A percentile compares a stretch with the other conserved stretches of the same genome.
Evolutionary conservation across 192 early-diverging fungal genomes (phyloP).

Genomic region (Coemansia sp.): DNA sequence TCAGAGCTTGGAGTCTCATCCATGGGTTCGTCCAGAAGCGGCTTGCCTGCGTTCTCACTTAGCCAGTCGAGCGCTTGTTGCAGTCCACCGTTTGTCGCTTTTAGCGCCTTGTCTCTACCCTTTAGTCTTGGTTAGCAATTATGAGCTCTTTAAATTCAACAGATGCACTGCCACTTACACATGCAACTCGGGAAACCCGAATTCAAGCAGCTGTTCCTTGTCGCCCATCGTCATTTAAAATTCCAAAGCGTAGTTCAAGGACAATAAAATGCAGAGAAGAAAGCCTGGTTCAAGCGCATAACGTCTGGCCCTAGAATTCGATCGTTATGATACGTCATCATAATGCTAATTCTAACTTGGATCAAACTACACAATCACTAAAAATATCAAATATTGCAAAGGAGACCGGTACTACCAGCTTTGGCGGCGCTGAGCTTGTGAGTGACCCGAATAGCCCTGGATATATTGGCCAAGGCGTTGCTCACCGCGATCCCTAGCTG

Average conservation of each 20-base stretch:
- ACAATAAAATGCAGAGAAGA: conserved; percentile 7
- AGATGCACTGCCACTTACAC: conserved; percentile 30
- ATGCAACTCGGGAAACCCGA: conserved; percentile 39
- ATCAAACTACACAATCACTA: too few relatives aligned
- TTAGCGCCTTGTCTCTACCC: conserved; percentile 42
- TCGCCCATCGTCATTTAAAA: conserved; percentile 24
- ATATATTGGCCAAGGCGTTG: conserved; percentile 53
- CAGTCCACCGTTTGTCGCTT: conserved; percentile 43
- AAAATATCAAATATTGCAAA: too few relatives aligned
- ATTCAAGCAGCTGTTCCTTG: conserved; percentile 42
- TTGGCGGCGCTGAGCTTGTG: conserved; percentile 44
- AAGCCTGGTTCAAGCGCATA: too few relatives aligned
- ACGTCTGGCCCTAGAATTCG: too few relatives aligned
- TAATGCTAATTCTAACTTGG: too few relatives aligned
- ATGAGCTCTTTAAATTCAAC: not conserved
- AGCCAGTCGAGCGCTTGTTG: conserved; percentile 54
- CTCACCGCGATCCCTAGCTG: conserved; percentile 48
- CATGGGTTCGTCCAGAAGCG: conserved; percentile 18
- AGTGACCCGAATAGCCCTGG: conserved; percentile 33
- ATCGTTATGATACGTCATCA: too few relatives aligned
- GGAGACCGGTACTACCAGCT: conserved; percentile 18
- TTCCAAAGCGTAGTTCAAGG: too few relatives aligned
- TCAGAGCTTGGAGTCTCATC: not conserved
- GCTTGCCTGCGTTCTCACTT: conserved; percentile 31
- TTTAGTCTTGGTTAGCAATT: not conserved